Evolutionary conservation across 192 early-diverging fungal genomes (phyloP).

Genomic region (Paraglomus brasilianum): DNA sequence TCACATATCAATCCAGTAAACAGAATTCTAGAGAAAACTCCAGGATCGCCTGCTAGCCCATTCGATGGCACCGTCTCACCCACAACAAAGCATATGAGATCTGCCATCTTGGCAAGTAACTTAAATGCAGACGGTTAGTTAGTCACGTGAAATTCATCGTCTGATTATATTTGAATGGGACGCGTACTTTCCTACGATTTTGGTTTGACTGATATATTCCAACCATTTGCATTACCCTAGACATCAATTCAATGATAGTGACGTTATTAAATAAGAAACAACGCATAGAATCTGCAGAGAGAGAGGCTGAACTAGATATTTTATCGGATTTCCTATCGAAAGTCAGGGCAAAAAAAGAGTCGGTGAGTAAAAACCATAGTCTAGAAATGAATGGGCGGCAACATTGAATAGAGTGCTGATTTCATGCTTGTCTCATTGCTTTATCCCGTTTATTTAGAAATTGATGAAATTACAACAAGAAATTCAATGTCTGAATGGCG

Average conservation of each 20-base stretch:
- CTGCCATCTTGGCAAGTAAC: conserved; percentile 35
- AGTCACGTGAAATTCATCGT: not conserved
- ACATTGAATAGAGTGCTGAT: not conserved
- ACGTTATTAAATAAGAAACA: conserved; percentile 64
- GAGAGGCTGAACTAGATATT: conserved; percentile 57
- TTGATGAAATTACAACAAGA: conserved; percentile 41
- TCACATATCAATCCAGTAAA: conserved; percentile 43
- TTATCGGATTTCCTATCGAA: conserved; percentile 65
- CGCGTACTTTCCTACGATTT: not conserved
- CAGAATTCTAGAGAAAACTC: conserved; percentile 36
- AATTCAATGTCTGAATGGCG: conserved; percentile 46
- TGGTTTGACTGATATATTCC: not conserved
- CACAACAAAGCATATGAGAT: conserved; percentile 31
- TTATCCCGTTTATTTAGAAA: conserved; percentile 31
- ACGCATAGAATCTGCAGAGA: conserved; percentile 53
- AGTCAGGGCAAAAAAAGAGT: conserved; percentile 57
- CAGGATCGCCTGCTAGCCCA: conserved; percentile 12
- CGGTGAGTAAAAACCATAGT: conserved; percentile 29
- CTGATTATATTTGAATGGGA: not conserved
- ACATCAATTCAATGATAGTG: conserved; percentile 62
- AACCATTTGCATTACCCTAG: conserved; percentile 31
- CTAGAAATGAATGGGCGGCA: not conserved
- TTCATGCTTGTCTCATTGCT: not conserved
- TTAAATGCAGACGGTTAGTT: not conserved
- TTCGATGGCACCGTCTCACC: conserved; percentile 18